Evolutionary conservation across 805 yeast species (phyloP).

Genomic region (Torulaspora franciscae): DNA sequence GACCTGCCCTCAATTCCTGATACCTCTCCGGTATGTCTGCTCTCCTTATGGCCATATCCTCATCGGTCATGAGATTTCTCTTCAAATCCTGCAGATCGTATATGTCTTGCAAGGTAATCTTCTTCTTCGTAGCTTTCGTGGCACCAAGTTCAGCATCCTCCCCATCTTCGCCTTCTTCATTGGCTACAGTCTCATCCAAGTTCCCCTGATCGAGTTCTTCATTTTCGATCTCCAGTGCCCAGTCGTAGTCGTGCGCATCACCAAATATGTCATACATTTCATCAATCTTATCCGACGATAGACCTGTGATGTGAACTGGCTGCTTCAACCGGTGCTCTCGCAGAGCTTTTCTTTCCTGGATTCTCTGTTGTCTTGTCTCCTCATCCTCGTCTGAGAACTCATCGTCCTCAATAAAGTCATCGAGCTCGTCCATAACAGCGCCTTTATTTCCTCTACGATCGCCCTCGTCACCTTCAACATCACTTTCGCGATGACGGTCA

Average conservation of each 20-base stretch:
- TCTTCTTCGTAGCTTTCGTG: conserved; percentile 25
- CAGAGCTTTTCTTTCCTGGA: conserved; percentile 29
- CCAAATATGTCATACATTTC: conserved; percentile 95
- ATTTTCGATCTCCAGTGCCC: conserved; percentile 93
- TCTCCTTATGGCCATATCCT: conserved; percentile 80
- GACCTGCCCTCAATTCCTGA: conserved; percentile 64
- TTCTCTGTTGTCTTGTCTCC: conserved; percentile 43
- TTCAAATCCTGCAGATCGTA: conserved; percentile 92
- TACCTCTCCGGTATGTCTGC: conserved; percentile 89
- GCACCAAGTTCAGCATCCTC: conserved; percentile 37
- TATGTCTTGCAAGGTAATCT: conserved; percentile 69
- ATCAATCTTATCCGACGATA: conserved; percentile 86
- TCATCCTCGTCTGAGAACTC: conserved; percentile 83
- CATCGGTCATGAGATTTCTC: conserved; percentile 86
- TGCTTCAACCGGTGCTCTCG: conserved; percentile 45
- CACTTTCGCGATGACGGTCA: conserved; percentile 20
- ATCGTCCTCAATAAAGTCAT: conserved; percentile 96
- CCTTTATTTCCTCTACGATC: conserved; percentile 32
- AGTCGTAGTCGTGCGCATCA: conserved; percentile 93
- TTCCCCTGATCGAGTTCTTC: conserved; percentile 46
- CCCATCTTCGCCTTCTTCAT: conserved; percentile 36
- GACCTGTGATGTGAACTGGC: conserved; percentile 53
- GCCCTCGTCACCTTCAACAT: conserved; percentile 22
- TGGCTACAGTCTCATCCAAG: conserved; percentile 43
- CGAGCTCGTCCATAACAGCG: conserved; percentile 71